Percentiles rank a stretch among this genome's conserved stretches.
Conservation (phyloP, 192 early-diverging fungal species). For the Lunasporangiospora selenospora region DNA sequence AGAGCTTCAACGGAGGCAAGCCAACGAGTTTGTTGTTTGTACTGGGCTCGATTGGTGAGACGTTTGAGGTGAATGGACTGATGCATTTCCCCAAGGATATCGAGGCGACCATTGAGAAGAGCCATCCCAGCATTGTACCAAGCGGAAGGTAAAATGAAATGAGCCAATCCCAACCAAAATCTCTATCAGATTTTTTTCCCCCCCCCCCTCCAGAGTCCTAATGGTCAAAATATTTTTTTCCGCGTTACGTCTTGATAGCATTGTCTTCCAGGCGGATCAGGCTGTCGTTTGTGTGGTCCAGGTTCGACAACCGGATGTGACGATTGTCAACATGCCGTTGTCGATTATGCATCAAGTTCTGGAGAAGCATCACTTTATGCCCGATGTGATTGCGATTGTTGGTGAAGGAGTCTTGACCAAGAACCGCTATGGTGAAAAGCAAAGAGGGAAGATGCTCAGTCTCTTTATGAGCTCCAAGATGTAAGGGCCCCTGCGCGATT, state of each 20-base stretch:
- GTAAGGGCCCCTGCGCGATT: constrained; percentile 6
- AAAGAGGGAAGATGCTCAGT: constrained; percentile 52
- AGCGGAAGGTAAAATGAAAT: constrained; percentile 52
- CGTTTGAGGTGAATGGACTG: constrained; percentile 72
- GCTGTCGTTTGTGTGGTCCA: constrained; percentile 48
- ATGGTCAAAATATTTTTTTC: not conserved
- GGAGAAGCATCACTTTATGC: constrained; percentile 73
- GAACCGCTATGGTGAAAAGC: constrained; percentile 72
- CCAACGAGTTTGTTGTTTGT: constrained; percentile 70
- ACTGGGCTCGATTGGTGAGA: constrained; percentile 73
- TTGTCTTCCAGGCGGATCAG: constrained; percentile 52
- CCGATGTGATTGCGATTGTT: constrained; percentile 74
- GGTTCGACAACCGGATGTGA: constrained; percentile 33
- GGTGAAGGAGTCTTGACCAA: constrained; percentile 61
- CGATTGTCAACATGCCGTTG: constrained; percentile 61
- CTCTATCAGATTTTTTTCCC: too few relatives aligned
- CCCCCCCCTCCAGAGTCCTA: too few relatives aligned
- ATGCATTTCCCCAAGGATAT: constrained; percentile 79
- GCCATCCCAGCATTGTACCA: constrained; percentile 58
- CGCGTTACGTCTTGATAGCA: constrained; percentile 19
- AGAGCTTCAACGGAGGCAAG: constrained; percentile 56
- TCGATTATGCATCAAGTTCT: constrained; percentile 70
- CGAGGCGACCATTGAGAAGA: constrained; percentile 75
- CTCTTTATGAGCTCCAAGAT: constrained; percentile 49
- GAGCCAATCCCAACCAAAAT: too few relatives aligned